These are phyloP conservation scores for Phytophthora idaei DNA, from an alignment of 352 stramenopile species.

Conservation along the genomic window DNA sequence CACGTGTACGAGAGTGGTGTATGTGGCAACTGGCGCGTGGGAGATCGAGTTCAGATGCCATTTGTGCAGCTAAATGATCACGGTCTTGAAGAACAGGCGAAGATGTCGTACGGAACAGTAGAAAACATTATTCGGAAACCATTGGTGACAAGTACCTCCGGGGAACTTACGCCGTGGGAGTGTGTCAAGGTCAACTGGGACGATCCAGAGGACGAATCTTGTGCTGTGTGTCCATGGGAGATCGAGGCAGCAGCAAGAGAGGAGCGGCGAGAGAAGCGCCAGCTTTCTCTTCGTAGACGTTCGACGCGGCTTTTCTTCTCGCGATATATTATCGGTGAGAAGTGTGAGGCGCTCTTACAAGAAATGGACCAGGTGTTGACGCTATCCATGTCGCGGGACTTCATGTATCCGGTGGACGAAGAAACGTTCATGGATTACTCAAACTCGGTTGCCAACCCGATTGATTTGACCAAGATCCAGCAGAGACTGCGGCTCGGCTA, in stretches of 20 bases:
- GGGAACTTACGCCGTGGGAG: constrained; percentile 72
- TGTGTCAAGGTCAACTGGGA: constrained; percentile 78
- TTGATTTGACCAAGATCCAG: constrained; percentile 85
- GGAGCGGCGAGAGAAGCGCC: constrained; percentile 48
- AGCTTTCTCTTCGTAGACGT: constrained; percentile 40
- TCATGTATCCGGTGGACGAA: constrained; percentile 79
- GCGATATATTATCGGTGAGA: constrained; percentile 51
- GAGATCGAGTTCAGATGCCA: constrained; percentile 77
- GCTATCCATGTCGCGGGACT: constrained; percentile 76
- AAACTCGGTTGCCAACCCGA: constrained; percentile 82
- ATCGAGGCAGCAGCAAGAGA: constrained; percentile 54
- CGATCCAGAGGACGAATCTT: constrained; percentile 69
- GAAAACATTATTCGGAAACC: constrained; percentile 45
- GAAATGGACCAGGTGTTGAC: constrained; percentile 69
- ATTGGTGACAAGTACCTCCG: constrained; percentile 17
- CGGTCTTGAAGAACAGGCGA: constrained; percentile 59
- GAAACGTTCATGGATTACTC: constrained; percentile 80
- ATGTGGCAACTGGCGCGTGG: constrained; percentile 66
- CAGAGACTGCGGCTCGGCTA: constrained; percentile 66
- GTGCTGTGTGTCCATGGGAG: constrained; percentile 80
- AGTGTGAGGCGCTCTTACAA: constrained; percentile 55
- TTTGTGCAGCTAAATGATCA: constrained; percentile 70
- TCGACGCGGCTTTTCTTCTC: constrained; percentile 55
- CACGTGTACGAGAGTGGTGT: constrained; percentile 83
- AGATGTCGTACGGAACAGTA: constrained; percentile 73